These are phyloP conservation scores for Cladorrhinum samala DNA, from an alignment of 495 filamentous ascomycete species.

Conservation along the genomic window DNA sequence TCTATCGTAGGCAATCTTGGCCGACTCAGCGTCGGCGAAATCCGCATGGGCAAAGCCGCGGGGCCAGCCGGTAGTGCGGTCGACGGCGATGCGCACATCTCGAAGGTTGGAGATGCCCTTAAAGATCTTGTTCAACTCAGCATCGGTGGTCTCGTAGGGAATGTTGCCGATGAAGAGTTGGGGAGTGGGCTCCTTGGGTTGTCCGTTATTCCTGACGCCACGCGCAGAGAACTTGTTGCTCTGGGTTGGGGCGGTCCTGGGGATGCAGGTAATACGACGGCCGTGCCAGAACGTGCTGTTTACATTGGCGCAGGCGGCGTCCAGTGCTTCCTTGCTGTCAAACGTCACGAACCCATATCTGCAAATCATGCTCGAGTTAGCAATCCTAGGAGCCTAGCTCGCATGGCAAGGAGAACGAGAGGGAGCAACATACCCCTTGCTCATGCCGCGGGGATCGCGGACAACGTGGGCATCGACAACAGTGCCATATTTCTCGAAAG, in stretches of 20 bases:
- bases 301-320: slow-evolving; percentile 55
- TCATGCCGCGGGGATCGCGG: slow-evolving; percentile 66
- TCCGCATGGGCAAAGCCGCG: slow-evolving; percentile 89
- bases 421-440: slow-evolving; percentile 70
- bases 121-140: slow-evolving; percentile 80
- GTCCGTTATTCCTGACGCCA: neutral
- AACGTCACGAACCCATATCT: slow-evolving; percentile 81
- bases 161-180: slow-evolving; percentile 88
- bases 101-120: slow-evolving; percentile 59
- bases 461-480: slow-evolving; percentile 52
- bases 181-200: slow-evolving; percentile 42
- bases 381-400: too few relatives aligned
- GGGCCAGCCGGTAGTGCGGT: slow-evolving; percentile 78
- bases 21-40: slow-evolving; percentile 62
- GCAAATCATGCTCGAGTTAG: slow-evolving; percentile 5
- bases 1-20: slow-evolving; percentile 49
- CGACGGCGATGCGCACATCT: slow-evolving; percentile 85
- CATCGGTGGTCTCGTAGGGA: slow-evolving; percentile 81
- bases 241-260: slow-evolving; percentile 23
- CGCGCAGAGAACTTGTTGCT: neutral
- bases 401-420: neutral
- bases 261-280: slow-evolving; percentile 60
- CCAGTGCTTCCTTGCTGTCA: slow-evolving; percentile 47
- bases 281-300: slow-evolving; percentile 73
- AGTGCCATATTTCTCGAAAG: slow-evolving; percentile 61